Evolutionary conservation across 108 stramenopile species (phyloP).

Genomic region (Poteriospumella lacustris): DNA sequence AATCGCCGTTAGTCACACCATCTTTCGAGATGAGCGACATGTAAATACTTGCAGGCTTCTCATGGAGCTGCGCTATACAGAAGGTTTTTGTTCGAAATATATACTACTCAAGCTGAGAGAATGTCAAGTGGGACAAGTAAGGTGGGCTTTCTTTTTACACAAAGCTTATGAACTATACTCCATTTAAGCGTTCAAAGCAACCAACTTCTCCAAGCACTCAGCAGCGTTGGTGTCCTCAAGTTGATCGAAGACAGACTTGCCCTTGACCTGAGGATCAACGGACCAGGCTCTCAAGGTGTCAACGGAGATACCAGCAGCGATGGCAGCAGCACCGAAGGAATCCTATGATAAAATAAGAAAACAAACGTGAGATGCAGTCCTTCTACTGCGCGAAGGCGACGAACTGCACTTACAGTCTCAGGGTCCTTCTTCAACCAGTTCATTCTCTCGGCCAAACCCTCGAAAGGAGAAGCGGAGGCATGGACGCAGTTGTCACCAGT

Average conservation of each 20-base stretch:
- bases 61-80: too few species aligned
- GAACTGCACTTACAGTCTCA: neutral
- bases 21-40: too few species aligned
- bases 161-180: too few species aligned
- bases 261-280: conserved; percentile 30
- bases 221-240: conserved; percentile 7
- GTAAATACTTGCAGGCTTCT: too few species aligned
- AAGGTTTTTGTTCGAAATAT: too few species aligned
- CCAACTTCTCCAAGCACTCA: neutral
- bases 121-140: too few species aligned
- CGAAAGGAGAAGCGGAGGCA: conserved; percentile 79
- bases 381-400: neutral
- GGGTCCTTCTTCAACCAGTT: conserved; percentile 38
- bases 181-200: neutral
- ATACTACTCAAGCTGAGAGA: too few species aligned
- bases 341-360: conserved; percentile 12
- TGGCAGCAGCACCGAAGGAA: neutral
- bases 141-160: too few species aligned
- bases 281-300: conserved; percentile 12
- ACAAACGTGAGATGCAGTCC: neutral
- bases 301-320: neutral
- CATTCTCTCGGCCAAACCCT: conserved; percentile 78
- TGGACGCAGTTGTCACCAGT: conserved; percentile 88
- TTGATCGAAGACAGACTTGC: conserved; percentile 14
- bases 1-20: too few species aligned